Evolutionary conservation across 1,284 basidiomycete genomes (phyloP), one percentile per base, ranked within the genome.

Genomic region (Ceratobasidium sp.): DNA sequence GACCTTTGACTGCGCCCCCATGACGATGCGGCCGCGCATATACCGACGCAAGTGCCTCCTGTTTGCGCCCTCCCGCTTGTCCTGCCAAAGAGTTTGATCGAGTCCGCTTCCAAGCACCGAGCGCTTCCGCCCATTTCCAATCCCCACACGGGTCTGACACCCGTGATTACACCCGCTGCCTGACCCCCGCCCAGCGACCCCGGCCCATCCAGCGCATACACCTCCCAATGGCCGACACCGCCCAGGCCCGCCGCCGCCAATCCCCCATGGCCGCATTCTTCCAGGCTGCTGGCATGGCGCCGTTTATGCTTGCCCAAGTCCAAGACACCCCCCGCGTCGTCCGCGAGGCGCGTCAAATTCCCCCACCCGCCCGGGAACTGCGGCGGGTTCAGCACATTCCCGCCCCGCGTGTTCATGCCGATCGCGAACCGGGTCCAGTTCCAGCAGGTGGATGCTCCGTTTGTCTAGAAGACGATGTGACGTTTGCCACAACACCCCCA

Each of bases 401-500:
- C 8, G 43, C 43, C 18, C 14, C 36, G 36, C 43, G 43, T 18
- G 43, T 34, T 36, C 30, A 8, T 21, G 53, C 34, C 8, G 30
- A 6, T 23, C 23, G 9, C 4, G 36, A 30, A 45, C 10, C 41
- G 10, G 26, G 18, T 34, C 39, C 41, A 48, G 60, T 21, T 32
- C n/a, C 18, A 36, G n/a, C 30, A 12, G 2, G 30, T n/a, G 28
- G 28, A 1, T 65, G 62, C 21, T 9, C 30, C 6, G 62, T 65
- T 1, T 65, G 62, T 39, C 48, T 65, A 18, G 62, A 65, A 32
- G 46, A 50, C 34, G 14, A 41, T 41, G 62, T 65, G 5, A 14
- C 9, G 8, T 72, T 72, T 30, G 43, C 71, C 9, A 21, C 28
- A 18, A 23, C 46, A 2, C 10, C 71, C 9, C 71, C 71, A 21